Base-by-base conservation (phyloP, 106 monocot species). In the Allium cepa region DNA sequence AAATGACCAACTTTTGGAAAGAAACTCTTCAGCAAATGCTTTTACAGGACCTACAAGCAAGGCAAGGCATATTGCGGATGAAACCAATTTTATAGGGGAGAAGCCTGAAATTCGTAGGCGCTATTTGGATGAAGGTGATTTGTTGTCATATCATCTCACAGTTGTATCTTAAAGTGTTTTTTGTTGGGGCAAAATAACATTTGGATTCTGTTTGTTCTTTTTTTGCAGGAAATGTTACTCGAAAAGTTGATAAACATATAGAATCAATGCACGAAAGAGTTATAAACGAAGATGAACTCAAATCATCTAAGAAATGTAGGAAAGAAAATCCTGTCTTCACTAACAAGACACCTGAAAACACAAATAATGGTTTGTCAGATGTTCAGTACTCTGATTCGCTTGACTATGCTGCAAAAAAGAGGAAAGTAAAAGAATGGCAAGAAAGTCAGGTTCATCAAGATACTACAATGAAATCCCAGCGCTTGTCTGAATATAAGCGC, bases 261-360 rank as follows among this genome's bases (percentile, higher is more conserved):
- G 92, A 84, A 77, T 70, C 78, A 10, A 92, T 82, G 72, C 84
- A 76, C 80, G 88, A 84, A 71, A 86, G 77, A 75, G 79, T 75
- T 10, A 49, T 73, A 46, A 68, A 77, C 74, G 71, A 74, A 69
- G 84, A 86, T 55, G 82, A 71, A 62, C 47, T 48, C 47, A 80
- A 63, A 78, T 47, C 72, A 66, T 78, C 68, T 52, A 97, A 97
- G 76, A 97, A 89, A 73, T 56, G 67, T 47, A 97, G 84, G 78
- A 71, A 62, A 55, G 81, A 77, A 64, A 68, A 56, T n/a, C 50
- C 15, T 65, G 85, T 77, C 16, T 49, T 58, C 56, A 17, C 56
- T 70, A 72, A 57, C 57, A 83, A 78, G 67, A 18, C 45, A 46
- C 63, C 56, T 53, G 28, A 46, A 10, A 66, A 49, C 58, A 59